phyloP scores from a whole-genome alignment of 768 basidiomycete species.

The Boletus vermiculosoides region DNA sequence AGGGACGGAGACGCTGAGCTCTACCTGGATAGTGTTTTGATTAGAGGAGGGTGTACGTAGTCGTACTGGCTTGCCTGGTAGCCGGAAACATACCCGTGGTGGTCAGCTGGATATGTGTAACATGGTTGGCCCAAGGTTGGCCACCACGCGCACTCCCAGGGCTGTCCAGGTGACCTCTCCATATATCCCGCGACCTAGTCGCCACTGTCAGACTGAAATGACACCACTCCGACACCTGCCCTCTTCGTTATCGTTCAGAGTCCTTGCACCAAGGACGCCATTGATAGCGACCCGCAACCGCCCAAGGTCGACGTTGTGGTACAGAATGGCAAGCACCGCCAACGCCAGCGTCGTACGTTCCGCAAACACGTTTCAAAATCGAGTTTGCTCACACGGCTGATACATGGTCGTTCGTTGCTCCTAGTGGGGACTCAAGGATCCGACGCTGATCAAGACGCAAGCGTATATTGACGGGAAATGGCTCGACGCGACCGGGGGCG shows the following conservation, averaged over 20 bases:
- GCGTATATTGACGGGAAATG: slow-evolving; percentile 84
- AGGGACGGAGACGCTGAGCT: slow-evolving; percentile 30
- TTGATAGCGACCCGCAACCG: slow-evolving; percentile 4
- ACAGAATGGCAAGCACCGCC: slow-evolving; percentile 58
- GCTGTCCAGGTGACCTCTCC: slow-evolving; percentile 7
- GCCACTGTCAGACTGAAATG: slow-evolving; percentile 9
- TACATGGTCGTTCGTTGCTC: background rate
- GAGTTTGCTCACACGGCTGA: background rate
- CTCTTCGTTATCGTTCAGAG: slow-evolving; percentile 16
- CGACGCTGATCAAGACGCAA: slow-evolving; percentile 69
- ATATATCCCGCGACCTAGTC: background rate
- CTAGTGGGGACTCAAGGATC: slow-evolving; percentile 77
- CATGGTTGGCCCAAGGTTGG: too few species aligned
- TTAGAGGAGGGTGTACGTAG: background rate
- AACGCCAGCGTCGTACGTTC: slow-evolving; percentile 34
- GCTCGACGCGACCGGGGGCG: slow-evolving; percentile 74
- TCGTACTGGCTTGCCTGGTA: background rate
- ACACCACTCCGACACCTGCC: slow-evolving; percentile 15
- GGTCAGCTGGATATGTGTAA: background rate
- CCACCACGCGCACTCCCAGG: slow-evolving; percentile 1
- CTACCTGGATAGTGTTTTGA: background rate
- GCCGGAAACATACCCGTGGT: background rate
- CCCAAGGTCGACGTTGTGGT: slow-evolving; percentile 16
- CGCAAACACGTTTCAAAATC: background rate
- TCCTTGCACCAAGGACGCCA: slow-evolving; percentile 16